Percentiles rank a stretch among this genome's conserved stretches.
These are phyloP conservation scores for Ophiostoma angusticollis DNA, from an alignment of 2,329 filamentous ascomycete species.

Conservation along the genomic window DNA sequence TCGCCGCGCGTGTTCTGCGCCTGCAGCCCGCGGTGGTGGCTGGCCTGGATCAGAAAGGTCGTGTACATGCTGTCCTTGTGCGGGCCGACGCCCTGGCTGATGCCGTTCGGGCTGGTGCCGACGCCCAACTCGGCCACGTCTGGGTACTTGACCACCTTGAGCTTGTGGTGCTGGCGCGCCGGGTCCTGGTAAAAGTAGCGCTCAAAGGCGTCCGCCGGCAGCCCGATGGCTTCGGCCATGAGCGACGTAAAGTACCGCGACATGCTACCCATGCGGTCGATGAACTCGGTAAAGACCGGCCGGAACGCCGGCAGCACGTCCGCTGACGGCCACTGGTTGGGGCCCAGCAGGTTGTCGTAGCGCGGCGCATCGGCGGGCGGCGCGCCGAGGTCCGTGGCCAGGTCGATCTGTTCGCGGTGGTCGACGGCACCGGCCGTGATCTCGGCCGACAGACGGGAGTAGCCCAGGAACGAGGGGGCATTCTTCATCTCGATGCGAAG, in stretches of 20 bases:
- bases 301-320: constrained; percentile 54
- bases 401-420: constrained; percentile 76
- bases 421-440: constrained; percentile 64
- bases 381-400: constrained; percentile 63
- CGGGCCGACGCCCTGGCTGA: constrained; percentile 49
- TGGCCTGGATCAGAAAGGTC: constrained; percentile 70
- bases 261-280: constrained; percentile 58
- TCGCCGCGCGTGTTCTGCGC: constrained; percentile 66
- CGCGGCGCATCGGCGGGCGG: constrained; percentile 50
- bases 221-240: constrained; percentile 70
- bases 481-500: constrained; percentile 62
- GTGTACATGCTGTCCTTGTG: constrained; percentile 81
- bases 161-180: constrained; percentile 57
- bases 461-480: constrained; percentile 57
- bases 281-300: constrained; percentile 59
- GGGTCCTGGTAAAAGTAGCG: constrained; percentile 60
- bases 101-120: constrained; percentile 21
- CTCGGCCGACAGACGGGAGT: constrained; percentile 52
- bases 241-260: constrained; percentile 64
- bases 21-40: constrained; percentile 62
- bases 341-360: constrained; percentile 66
- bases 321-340: constrained; percentile 64
- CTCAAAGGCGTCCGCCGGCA: constrained; percentile 57
- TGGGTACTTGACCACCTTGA: constrained; percentile 82
- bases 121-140: constrained; percentile 50